Base-by-base conservation (phyloP, 2,329 filamentous ascomycete species). In the Calonectria hawksworthii region DNA sequence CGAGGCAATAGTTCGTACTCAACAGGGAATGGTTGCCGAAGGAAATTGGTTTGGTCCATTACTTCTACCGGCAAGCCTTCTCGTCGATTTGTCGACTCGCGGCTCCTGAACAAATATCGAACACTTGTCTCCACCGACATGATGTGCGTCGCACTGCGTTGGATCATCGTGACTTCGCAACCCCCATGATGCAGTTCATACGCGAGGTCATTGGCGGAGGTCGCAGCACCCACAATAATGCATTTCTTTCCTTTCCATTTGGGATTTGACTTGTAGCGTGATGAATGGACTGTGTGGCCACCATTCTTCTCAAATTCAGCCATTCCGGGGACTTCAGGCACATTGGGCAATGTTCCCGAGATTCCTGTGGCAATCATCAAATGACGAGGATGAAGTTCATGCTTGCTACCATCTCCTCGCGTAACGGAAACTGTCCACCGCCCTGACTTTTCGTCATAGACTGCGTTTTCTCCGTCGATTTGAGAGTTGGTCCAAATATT, bases 351-450 rank as follows among this genome's bases (percentile, higher is more conserved):
- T 6, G 56, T 70, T 44, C 68, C 68, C 18, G 68, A 70, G 3
- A 70, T 70, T 1, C 68, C 68, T 8, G 68, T 70, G 14, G 68
- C 68, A 23, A 70, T 70, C 56, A 70, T 70, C n/a, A 70, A n/a
- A 30, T 70, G 68, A 3, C 68, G 56, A 32, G 68, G 68, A 23
- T 23, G 68, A 28, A 70, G 68, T 4, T 32, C 32, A 4, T 14
- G 56, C 30, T 54, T 38, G 2, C 18, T 70, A 8, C 68, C 68
- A 18, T 65, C 68, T 44, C 26, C 41, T 28, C 56, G 38, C 10
- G 56, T 70, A 30, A 70, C 21, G n/a, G 56, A 64, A 52, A 70
- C 34, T 9, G 68, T 32, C 68, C 68, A 70, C 11, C 10, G 18
- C 1, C 41, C 30, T n/a, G 16, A 5, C 7, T 64, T 21, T 30